A percentile compares a stretch with the other conserved stretches of the same genome.
phyloP scores from a whole-genome alignment of 2,329 filamentous ascomycete genomes.

The Hypocreales sp. region DNA sequence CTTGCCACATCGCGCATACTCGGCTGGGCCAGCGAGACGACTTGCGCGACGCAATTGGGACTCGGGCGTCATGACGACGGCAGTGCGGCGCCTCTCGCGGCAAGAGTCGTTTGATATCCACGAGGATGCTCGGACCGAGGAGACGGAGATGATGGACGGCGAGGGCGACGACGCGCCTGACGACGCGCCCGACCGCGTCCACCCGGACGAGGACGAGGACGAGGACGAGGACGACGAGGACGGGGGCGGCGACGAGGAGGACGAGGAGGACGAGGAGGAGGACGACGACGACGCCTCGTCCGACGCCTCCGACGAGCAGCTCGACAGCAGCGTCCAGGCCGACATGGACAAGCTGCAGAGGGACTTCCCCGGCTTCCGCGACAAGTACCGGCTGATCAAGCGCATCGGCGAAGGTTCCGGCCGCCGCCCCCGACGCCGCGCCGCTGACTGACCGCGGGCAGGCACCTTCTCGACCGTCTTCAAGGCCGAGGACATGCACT shows the following conservation, averaged over 20 bases:
- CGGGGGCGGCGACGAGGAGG: constrained; percentile 14
- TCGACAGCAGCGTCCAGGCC: constrained; percentile 56
- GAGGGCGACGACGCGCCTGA: constrained; percentile 7
- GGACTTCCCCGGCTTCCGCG: constrained; percentile 69
- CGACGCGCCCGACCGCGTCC: constrained; percentile 11
- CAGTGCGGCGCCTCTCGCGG: no score
- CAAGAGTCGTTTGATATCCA: constrained; percentile 31
- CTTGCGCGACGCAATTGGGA: no score
- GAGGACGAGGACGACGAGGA: constrained; percentile 10
- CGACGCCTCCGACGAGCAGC: constrained; percentile 41
- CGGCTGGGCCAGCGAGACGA: no score
- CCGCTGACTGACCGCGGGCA: constrained; percentile 22
- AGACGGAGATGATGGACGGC: constrained; percentile 31
- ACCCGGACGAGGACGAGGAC: constrained; percentile 12
- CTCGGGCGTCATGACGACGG: no score
- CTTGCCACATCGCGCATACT: no score
- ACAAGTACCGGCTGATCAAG: constrained; percentile 82
- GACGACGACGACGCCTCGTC: constrained; percentile 25
- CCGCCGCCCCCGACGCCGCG: no score
- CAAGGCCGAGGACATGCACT: constrained; percentile 87
- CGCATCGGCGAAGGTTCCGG: constrained; percentile 81
- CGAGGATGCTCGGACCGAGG: constrained; percentile 32
- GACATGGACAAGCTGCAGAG: constrained; percentile 79
- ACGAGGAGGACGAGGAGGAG: constrained; percentile 19
- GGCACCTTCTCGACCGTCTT: constrained; percentile 98